Evolutionary conservation across 148 eudicot genomes (phyloP).

Genomic region (Bassia scoparia): DNA sequence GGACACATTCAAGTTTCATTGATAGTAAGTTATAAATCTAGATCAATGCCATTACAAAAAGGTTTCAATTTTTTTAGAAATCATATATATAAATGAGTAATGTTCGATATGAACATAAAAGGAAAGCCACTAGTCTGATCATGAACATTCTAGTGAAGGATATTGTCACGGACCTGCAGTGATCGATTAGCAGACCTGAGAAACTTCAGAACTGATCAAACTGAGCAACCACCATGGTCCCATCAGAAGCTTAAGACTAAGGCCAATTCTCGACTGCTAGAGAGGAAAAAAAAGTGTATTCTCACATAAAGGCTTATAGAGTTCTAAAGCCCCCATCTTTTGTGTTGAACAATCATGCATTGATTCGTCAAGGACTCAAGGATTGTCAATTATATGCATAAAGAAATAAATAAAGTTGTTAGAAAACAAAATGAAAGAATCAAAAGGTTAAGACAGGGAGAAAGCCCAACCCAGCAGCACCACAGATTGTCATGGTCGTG

Average conservation of each 20-base stretch:
- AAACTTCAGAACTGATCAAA: constrained; percentile 91
- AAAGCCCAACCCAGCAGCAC: constrained; percentile 67
- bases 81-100: no score
- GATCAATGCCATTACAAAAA: no score
- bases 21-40: no score
- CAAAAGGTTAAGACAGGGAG: constrained; percentile 15
- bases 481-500: constrained; percentile 71
- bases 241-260: constrained; percentile 79
- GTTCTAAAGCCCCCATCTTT: background rate
- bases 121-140: background rate
- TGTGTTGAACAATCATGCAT: background rate
- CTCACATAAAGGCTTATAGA: constrained; percentile 1
- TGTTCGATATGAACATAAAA: background rate
- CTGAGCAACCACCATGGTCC: constrained; percentile 99
- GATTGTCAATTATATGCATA: no score
- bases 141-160: constrained; percentile 17
- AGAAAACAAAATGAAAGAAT: constrained; percentile 2
- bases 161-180: constrained; percentile 51
- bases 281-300: constrained; percentile 12
- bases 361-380: no score
- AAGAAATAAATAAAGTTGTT: no score
- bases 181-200: constrained; percentile 83
- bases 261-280: constrained; percentile 87
- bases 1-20: no score
- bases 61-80: no score